phyloP scores from a whole-genome alignment of 2,329 filamentous ascomycete species.

The Taxawa tesnikishii region DNA sequence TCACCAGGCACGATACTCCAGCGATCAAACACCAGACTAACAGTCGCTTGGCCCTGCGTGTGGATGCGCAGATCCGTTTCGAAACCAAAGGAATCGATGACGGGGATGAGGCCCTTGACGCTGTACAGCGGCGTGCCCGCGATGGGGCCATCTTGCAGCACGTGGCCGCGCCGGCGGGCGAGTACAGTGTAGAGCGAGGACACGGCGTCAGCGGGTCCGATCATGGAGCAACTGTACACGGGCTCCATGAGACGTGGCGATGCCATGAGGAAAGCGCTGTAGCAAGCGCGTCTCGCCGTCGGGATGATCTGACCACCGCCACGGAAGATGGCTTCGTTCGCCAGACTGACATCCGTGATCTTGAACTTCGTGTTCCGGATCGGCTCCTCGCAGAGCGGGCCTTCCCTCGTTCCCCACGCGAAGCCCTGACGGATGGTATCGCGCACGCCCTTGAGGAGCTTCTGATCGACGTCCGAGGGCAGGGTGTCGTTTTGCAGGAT shows the following conservation, averaged over 20 bases:
- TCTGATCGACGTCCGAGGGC: constrained; percentile 89
- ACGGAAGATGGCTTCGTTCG: constrained; percentile 82
- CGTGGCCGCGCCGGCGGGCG: constrained; percentile 77
- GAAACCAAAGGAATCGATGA: constrained; percentile 96
- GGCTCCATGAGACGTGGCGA: constrained; percentile 95
- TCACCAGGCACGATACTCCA: constrained; percentile 96
- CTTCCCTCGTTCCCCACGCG: constrained; percentile 90
- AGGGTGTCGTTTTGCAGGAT: constrained; percentile 95
- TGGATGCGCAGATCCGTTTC: constrained; percentile 95
- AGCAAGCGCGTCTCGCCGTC: constrained; percentile 82
- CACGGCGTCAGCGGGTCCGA: constrained; percentile 79
- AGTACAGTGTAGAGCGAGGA: constrained; percentile 86
- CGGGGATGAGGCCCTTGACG: constrained; percentile 80
- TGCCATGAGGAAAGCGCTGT: constrained; percentile 94
- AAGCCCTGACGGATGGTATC: constrained; percentile 95
- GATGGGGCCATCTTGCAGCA: constrained; percentile 85
- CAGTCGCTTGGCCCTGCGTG: constrained; percentile 82
- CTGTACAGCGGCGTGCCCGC: constrained; percentile 90
- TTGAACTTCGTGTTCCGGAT: constrained; percentile 98
- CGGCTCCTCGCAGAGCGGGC: constrained; percentile 93
- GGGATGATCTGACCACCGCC: constrained; percentile 97
- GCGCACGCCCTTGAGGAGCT: constrained; percentile 71
- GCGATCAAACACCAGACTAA: constrained; percentile 85
- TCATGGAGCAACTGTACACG: constrained; percentile 85
- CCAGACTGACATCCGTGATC: constrained; percentile 79